phyloP scores from a whole-genome alignment of 495 filamentous ascomycete species.

The Aspergillus heteromorphus region DNA sequence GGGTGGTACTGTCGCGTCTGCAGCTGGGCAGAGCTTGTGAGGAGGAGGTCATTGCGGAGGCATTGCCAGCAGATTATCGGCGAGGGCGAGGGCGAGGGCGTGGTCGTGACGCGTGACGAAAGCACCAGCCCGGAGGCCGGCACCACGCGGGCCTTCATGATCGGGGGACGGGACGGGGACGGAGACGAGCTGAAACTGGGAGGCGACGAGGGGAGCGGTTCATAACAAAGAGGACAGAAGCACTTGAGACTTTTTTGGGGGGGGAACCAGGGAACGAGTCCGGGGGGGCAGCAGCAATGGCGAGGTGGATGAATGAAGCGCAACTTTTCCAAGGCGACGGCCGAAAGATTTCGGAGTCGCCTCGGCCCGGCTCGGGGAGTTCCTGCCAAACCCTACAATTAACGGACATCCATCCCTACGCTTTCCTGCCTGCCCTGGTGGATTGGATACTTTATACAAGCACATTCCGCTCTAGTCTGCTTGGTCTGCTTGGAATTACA shows the following conservation, averaged over 20 bases:
- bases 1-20: constrained; percentile 42
- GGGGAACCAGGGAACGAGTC: constrained; percentile 1
- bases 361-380: constrained; percentile 24
- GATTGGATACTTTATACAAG: neutral
- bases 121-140: constrained; percentile 37
- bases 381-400: neutral
- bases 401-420: neutral
- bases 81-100: constrained; percentile 20
- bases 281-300: neutral
- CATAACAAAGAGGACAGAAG: neutral
- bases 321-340: neutral
- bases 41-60: constrained; percentile 37
- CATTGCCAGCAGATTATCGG: constrained; percentile 41
- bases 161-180: constrained; percentile 15
- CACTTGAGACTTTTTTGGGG: no score
- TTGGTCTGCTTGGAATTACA: constrained; percentile 14
- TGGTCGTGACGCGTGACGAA: constrained; percentile 28
- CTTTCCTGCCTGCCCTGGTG: neutral
- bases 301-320: neutral
- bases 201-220: neutral
- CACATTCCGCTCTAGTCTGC: constrained; percentile 9
- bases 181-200: neutral
- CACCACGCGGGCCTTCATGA: constrained; percentile 40
- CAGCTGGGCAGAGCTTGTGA: constrained; percentile 17
- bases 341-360: constrained; percentile 10